phyloP scores from a whole-genome alignment of 1,284 basidiomycete genomes.

The Boletus subluridellus region DNA sequence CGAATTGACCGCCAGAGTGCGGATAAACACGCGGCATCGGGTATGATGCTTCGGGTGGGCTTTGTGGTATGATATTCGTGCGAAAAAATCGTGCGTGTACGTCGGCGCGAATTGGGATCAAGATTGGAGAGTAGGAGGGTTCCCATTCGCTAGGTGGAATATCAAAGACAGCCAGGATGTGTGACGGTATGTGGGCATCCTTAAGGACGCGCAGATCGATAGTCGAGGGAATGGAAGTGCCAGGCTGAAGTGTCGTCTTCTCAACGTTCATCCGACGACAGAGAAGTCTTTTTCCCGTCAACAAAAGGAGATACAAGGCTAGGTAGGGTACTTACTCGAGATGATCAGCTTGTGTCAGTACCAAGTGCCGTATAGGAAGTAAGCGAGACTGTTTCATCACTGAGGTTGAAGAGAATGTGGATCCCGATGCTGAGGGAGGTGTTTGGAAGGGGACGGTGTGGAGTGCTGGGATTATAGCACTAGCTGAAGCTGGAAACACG shows the following conservation, averaged over 20 bases:
- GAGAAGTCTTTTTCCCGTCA: constrained; percentile 39
- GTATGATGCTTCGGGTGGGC: constrained; percentile 31
- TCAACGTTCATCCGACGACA: constrained; percentile 48
- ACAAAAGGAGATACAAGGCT: background rate
- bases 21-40: constrained; percentile 32
- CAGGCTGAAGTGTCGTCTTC: constrained; percentile 26
- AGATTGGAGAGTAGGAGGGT: constrained; percentile 35
- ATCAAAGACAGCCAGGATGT: constrained; percentile 46
- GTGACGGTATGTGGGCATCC: constrained; percentile 45
- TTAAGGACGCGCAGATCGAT: constrained; percentile 43
- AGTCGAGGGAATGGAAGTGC: constrained; percentile 35
- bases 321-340: constrained; percentile 38
- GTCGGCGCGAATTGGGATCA: constrained; percentile 47
- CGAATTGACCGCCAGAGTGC: constrained; percentile 13
- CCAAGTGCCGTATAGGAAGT: constrained; percentile 24
- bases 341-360: constrained; percentile 33
- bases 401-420: constrained; percentile 13
- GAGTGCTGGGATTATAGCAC: constrained; percentile 11
- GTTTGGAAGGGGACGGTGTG: constrained; percentile 9
- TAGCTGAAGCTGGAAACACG: constrained; percentile 13
- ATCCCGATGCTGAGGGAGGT: constrained; percentile 9
- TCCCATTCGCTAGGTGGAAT: constrained; percentile 33
- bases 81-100: constrained; percentile 43
- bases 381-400: constrained; percentile 29
- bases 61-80: constrained; percentile 36